Base-by-base conservation (phyloP, 345 rosid species). In the Ceriops decandra region DNA sequence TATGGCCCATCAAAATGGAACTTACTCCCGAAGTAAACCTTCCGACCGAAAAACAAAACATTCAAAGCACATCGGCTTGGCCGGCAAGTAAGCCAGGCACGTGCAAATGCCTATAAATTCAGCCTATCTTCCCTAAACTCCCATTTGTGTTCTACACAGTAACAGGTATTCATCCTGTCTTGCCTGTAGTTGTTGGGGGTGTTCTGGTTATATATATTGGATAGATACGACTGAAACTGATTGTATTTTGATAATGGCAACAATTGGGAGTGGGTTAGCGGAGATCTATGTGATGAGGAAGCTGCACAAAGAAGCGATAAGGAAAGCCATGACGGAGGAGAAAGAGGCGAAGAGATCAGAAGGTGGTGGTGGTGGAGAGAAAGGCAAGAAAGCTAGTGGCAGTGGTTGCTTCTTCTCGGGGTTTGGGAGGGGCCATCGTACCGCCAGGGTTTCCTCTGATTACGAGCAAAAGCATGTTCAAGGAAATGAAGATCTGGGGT, bases 301-400 rank as follows among this genome's bases (percentile, higher is more conserved):
- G 75, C 35, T 66, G 11, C 47, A 66, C 60, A 54, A 71, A 33
- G 75, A 70, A 47, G 71, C 71, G 63, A 76, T 66, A 75, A 67
- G 66, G 63, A 63, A 66, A 47, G 28, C 58, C 27, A 0, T 22
- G 58, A 22, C 4, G 49, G 33, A 21, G 57, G 65, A 52, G 36
- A 22, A 22, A 13, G n/a, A 57, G 1, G 51, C 42, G 33, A 64
- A 24, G 27, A 57, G 28, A 21, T 62, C 32, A 5, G 4, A 2
- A 6, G n/a, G 11, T 5, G 24, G 24, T 21, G 26, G 26, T 46
- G 3, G 19, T 52, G 61, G 10, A 30, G 27, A 57, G 30, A 36
- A 53, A 30, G 31, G 26, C 6, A 49, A 62, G 59, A 61, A 54
- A 32, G 13, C 38, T 32, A 16, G 2, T 35, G 30, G 33, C 49